These are phyloP conservation scores for Chondrus crispus DNA, from an alignment of 23 red algal genomes.

Conservation along the genomic window DNA sequence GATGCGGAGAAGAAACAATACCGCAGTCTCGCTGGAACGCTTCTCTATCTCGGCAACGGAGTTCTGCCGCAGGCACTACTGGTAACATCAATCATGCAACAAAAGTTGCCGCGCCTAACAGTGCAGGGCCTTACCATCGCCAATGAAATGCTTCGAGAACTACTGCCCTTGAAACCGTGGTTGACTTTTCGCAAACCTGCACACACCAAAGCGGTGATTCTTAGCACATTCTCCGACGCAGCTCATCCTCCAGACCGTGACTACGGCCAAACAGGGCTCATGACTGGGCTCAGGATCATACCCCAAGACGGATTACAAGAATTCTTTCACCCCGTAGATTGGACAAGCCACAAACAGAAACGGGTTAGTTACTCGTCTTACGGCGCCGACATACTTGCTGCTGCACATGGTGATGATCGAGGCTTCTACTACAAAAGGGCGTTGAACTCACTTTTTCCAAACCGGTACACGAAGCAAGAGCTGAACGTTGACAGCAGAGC, in stretches of 20 bases:
- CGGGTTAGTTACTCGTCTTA: neutral
- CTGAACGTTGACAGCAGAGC: no score
- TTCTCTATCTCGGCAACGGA: conserved; percentile 15
- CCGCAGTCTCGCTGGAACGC: neutral
- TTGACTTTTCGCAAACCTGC: neutral
- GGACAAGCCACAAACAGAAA: neutral
- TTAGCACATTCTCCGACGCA: neutral
- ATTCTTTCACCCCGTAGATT: neutral
- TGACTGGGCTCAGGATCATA: neutral
- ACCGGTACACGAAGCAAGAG: no score
- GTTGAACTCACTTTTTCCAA: neutral
- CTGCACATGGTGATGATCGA: neutral
- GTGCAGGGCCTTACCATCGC: conserved; percentile 5
- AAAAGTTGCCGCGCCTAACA: neutral
- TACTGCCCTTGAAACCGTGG: neutral
- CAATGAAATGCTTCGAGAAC: conserved; percentile 15
- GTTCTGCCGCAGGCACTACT: neutral
- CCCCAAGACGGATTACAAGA: neutral
- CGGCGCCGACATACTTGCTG: neutral
- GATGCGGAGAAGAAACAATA: neutral
- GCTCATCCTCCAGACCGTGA: neutral
- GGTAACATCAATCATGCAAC: conserved; percentile 8
- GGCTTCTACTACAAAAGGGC: neutral
- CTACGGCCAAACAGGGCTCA: neutral
- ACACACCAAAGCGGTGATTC: neutral